These are phyloP conservation scores for Gastrolobium bilobum DNA, from an alignment of 306 rosid species.

Conservation along the genomic window DNA sequence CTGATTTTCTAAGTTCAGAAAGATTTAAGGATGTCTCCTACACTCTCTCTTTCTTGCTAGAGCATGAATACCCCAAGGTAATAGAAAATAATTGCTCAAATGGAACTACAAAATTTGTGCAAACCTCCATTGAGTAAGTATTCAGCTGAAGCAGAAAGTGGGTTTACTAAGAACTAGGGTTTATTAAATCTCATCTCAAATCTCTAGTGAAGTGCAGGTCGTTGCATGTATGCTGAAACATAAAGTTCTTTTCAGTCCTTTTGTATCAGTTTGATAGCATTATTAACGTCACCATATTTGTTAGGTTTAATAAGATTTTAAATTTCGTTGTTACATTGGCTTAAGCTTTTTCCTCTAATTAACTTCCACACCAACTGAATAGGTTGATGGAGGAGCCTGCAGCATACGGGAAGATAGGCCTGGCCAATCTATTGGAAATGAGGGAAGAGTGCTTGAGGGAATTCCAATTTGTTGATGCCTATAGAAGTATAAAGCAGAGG, in stretches of 20 bases:
- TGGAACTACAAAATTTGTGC: background rate
- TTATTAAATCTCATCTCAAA: background rate
- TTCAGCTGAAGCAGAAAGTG: background rate
- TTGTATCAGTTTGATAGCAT: background rate
- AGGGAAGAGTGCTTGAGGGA: conserved; percentile 99
- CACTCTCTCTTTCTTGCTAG: background rate
- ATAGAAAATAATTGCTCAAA: background rate
- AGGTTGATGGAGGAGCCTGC: conserved; percentile 99
- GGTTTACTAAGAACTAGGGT: conserved; percentile 12
- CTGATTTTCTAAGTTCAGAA: background rate
- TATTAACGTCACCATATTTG: conserved; percentile 35
- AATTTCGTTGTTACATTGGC: conserved; percentile 23
- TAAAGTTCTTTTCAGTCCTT: conserved; percentile 13
- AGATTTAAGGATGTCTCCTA: background rate
- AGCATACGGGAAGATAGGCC: conserved; percentile 94
- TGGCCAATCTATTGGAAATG: conserved; percentile 95
- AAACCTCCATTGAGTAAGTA: background rate
- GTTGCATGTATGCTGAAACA: conserved; percentile 8
- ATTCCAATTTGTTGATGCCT: conserved; percentile 94
- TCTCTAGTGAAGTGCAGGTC: conserved; percentile 9
- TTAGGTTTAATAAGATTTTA: conserved; percentile 9
- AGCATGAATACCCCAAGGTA: conserved; percentile 5
- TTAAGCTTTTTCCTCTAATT: conserved; percentile 28
- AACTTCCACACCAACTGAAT: conserved; percentile 46
- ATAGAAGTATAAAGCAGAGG: conserved; percentile 98